These are phyloP conservation scores for Exophiala mesophila DNA, from an alignment of 2,329 filamentous ascomycete species.

Conservation along the genomic window DNA sequence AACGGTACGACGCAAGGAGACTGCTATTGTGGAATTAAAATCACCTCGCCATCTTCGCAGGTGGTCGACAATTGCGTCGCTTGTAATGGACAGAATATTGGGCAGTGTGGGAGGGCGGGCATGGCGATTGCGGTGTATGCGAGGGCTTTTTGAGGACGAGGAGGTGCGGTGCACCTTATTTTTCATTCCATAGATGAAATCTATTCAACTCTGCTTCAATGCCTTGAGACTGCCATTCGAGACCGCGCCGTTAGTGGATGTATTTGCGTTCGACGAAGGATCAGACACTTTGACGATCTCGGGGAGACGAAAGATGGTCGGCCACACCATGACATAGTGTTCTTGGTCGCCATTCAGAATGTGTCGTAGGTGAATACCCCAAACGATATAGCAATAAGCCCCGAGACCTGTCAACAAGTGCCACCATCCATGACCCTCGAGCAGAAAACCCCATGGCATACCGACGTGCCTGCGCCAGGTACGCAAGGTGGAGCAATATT, in stretches of 20 bases:
- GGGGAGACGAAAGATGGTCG: conserved; percentile 55
- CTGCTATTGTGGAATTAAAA: conserved; percentile 16
- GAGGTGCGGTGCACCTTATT: too few relatives aligned
- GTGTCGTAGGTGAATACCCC: conserved; percentile 76
- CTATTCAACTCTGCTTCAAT: background rate
- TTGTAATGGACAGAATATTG: conserved; percentile 10
- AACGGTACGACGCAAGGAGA: conserved; percentile 4
- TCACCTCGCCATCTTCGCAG: background rate
- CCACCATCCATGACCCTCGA: conserved; percentile 72
- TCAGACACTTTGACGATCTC: conserved; percentile 36
- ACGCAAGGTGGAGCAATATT: conserved; percentile 64
- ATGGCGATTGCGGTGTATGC: conserved; percentile 15
- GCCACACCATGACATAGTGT: conserved; percentile 68
- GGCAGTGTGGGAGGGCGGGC: conserved; percentile 7
- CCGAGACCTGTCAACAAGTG: conserved; percentile 77
- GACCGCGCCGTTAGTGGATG: background rate
- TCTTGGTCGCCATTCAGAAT: conserved; percentile 69
- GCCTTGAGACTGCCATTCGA: conserved; percentile 2
- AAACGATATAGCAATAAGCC: conserved; percentile 78
- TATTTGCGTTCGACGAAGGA: conserved; percentile 6
- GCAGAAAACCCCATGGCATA: conserved; percentile 72
- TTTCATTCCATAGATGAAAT: too few relatives aligned
- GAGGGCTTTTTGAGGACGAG: conserved; percentile 44
- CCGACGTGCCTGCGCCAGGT: conserved; percentile 63
- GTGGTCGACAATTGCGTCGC: conserved; percentile 10